phyloP scores from a whole-genome alignment of 2,329 filamentous ascomycete species.

The Fusarium coffeatum region DNA sequence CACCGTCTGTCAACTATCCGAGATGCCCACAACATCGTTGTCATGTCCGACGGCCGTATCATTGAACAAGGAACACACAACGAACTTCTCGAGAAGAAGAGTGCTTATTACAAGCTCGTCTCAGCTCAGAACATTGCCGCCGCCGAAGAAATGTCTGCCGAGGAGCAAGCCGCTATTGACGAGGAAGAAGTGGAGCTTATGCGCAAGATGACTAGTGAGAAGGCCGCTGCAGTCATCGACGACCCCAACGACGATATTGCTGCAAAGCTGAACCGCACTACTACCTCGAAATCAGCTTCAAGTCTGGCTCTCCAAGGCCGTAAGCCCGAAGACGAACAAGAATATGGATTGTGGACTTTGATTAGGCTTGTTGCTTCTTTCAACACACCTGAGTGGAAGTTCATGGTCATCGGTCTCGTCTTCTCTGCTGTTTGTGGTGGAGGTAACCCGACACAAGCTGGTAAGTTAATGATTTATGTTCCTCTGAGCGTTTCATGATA shows the following conservation, averaged over 20 bases:
- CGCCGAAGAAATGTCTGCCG: slow-evolving; percentile 63
- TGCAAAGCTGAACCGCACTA: slow-evolving; percentile 66
- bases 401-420: slow-evolving; percentile 79
- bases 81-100: slow-evolving; percentile 74
- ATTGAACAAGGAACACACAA: slow-evolving; percentile 93
- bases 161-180: slow-evolving; percentile 64
- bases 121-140: slow-evolving; percentile 85
- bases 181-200: slow-evolving; percentile 63
- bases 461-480: slow-evolving; percentile 31
- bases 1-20: slow-evolving; percentile 95
- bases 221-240: slow-evolving; percentile 56
- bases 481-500: neutral
- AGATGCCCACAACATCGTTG: slow-evolving; percentile 94
- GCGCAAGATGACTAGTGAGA: slow-evolving; percentile 58
- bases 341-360: slow-evolving; percentile 79
- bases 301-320: slow-evolving; percentile 74
- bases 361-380: slow-evolving; percentile 84
- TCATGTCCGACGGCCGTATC: slow-evolving; percentile 87
- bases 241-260: slow-evolving; percentile 73
- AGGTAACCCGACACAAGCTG: slow-evolving; percentile 73
- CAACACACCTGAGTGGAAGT: slow-evolving; percentile 76
- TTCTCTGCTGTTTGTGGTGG: slow-evolving; percentile 82
- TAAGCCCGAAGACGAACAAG: slow-evolving; percentile 59
- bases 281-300: slow-evolving; percentile 71
- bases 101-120: slow-evolving; percentile 86